Evolutionary conservation across 2,329 filamentous ascomycete genomes (phyloP).

Genomic region (Botryosphaeria dothidea): DNA sequence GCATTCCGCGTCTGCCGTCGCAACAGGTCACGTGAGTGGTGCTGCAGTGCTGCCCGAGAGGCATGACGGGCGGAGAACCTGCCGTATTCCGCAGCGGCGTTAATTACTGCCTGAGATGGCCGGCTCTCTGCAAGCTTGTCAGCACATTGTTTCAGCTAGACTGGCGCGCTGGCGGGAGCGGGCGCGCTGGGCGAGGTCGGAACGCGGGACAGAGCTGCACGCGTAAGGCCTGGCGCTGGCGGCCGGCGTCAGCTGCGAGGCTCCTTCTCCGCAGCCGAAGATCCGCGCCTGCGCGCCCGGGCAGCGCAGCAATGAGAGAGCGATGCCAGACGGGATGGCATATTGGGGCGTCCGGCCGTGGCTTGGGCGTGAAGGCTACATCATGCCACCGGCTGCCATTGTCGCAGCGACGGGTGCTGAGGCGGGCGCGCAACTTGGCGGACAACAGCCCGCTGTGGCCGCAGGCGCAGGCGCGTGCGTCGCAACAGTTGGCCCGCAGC

Average conservation of each 20-base stretch:
- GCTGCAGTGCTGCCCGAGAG: slow-evolving; percentile 11
- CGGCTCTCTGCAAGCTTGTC: not conserved
- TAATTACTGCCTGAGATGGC: not conserved
- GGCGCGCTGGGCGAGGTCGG: not conserved
- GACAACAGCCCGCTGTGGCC: not conserved
- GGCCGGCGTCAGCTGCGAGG: not conserved
- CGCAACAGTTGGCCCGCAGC: not conserved
- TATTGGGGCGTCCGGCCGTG: not conserved
- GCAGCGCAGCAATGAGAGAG: not conserved
- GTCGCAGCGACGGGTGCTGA: not conserved
- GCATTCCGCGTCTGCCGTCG: slow-evolving; percentile 2
- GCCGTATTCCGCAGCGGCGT: not conserved
- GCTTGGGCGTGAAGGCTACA: slow-evolving; percentile 1
- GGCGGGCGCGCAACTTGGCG: not conserved
- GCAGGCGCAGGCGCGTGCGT: not conserved
- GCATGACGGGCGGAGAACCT: not conserved
- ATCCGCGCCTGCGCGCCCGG: slow-evolving; percentile 1
- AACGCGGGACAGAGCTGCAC: not conserved
- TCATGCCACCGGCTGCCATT: slow-evolving; percentile 5
- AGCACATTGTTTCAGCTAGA: slow-evolving; percentile 8
- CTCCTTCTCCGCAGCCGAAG: slow-evolving; percentile 8
- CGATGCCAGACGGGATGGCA: not conserved
- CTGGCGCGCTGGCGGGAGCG: not conserved
- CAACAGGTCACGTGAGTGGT: not conserved
- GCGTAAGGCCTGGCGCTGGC: not conserved